A percentile compares a stretch with the other conserved stretches of the same genome.
Conservation (phyloP, 768 basidiomycete genomes). For the Asterophora parasitica region DNA sequence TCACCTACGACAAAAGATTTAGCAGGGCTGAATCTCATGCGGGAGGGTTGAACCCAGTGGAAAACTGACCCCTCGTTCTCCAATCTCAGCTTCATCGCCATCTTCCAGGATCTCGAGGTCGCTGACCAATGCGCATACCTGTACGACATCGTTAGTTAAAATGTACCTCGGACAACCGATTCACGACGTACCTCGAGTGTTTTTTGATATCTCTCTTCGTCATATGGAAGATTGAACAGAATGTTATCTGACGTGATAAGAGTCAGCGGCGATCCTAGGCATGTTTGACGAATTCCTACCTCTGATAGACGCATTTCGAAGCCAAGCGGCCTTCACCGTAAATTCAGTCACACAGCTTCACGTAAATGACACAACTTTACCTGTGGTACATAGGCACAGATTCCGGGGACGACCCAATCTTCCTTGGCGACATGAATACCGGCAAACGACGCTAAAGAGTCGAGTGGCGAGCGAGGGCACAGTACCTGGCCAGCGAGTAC, state of each 20-base stretch:
- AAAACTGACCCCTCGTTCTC: conserved; percentile 67
- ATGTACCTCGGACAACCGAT: conserved; percentile 19
- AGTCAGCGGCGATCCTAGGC: conserved; percentile 9
- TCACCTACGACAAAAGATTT: conserved; percentile 28
- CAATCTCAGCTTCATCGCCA: conserved; percentile 84
- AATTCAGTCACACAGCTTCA: neutral
- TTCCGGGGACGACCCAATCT: conserved; percentile 72
- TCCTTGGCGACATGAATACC: conserved; percentile 38
- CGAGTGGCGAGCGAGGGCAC: conserved; percentile 82
- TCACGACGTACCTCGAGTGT: conserved; percentile 59
- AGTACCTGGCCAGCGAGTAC: conserved; percentile 73
- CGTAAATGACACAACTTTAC: conserved; percentile 41
- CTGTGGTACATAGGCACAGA: conserved; percentile 88
- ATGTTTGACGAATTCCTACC: conserved; percentile 23
- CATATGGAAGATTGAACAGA: conserved; percentile 66
- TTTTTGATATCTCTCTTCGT: conserved; percentile 67
- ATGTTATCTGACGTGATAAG: conserved; percentile 44
- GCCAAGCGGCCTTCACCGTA: conserved; percentile 48
- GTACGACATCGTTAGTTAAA: neutral
- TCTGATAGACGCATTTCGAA: conserved; percentile 66
- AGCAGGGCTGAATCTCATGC: too few species aligned
- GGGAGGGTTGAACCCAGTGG: neutral
- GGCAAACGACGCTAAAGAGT: conserved; percentile 62
- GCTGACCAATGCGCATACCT: conserved; percentile 60
- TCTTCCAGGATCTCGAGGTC: conserved; percentile 84